phyloP scores from a whole-genome alignment of 164 flowering plant genomes.

The Vitis amurensis region DNA sequence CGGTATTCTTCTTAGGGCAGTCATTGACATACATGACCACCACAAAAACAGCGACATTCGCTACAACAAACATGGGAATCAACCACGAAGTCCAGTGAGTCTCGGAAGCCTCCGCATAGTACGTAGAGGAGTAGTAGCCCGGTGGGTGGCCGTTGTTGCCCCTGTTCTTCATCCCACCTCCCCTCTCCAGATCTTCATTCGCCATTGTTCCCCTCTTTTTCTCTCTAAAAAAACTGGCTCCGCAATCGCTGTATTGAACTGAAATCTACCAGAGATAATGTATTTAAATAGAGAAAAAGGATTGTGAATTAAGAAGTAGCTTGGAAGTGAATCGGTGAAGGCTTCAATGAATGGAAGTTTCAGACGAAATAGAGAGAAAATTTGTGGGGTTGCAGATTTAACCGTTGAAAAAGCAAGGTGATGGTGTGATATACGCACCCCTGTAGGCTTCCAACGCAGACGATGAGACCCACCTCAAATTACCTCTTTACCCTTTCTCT shows the following conservation, averaged over 20 bases:
- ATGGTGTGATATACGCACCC: too few relatives aligned
- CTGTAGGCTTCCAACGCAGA: too few relatives aligned
- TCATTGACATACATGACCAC: slow-evolving; percentile 50
- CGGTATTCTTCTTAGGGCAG: slow-evolving; percentile 43
- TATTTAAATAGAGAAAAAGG: neutral
- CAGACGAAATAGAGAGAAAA: too few relatives aligned
- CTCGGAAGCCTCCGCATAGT: slow-evolving; percentile 33
- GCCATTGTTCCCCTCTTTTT: slow-evolving; percentile 13
- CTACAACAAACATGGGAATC: slow-evolving; percentile 57
- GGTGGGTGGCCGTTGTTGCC: neutral
- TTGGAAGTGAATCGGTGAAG: neutral
- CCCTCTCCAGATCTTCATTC: slow-evolving; percentile 36
- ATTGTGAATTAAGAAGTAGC: slow-evolving; percentile 9
- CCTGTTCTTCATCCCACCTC: slow-evolving; percentile 14
- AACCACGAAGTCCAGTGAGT: slow-evolving; percentile 65
- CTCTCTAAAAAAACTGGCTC: neutral
- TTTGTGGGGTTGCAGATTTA: too few relatives aligned
- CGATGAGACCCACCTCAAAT: too few relatives aligned
- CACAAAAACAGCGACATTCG: slow-evolving; percentile 44
- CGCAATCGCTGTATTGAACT: too few relatives aligned
- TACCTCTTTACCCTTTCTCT: too few relatives aligned
- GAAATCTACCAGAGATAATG: neutral
- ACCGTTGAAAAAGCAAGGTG: too few relatives aligned
- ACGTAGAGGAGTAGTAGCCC: neutral
- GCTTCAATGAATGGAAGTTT: neutral